Percentiles rank a stretch among this genome's conserved stretches.
phyloP scores from a whole-genome alignment of 805 yeast species.

The Metschnikowia dekortorum region DNA sequence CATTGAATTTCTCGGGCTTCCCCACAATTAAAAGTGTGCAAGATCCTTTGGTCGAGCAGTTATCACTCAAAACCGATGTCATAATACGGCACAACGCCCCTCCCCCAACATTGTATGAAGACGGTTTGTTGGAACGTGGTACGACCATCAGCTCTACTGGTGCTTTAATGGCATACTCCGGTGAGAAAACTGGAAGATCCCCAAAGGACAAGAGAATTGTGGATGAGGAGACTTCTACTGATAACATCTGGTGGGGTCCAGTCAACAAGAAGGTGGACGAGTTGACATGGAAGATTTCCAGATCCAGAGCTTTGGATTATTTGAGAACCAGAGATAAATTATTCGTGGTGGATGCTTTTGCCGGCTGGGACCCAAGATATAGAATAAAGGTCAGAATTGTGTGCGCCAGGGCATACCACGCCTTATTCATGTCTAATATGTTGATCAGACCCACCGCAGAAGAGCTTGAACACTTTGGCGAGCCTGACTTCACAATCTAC shows the following conservation, averaged over 20 bases:
- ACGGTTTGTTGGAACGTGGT: constrained; percentile 83
- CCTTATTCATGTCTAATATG: constrained; percentile 97
- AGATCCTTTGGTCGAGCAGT: constrained; percentile 40
- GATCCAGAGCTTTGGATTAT: constrained; percentile 95
- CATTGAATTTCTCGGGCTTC: constrained; percentile 36
- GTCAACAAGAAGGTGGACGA: constrained; percentile 93
- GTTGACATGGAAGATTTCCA: constrained; percentile 90
- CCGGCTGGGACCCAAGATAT: constrained; percentile 99
- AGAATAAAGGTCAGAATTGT: constrained; percentile 92
- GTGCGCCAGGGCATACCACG: constrained; percentile 98
- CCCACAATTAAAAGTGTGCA: constrained; percentile 36
- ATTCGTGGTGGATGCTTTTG: constrained; percentile 92
- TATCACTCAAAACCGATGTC: constrained; percentile 55
- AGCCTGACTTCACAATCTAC: constrained; percentile 97
- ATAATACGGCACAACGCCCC: constrained; percentile 86
- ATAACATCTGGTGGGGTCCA: constrained; percentile 98
- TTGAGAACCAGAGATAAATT: constrained; percentile 92
- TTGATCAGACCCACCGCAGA: constrained; percentile 89
- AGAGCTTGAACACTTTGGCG: constrained; percentile 86
- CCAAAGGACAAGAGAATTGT: constrained; percentile 98
- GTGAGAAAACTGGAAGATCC: constrained; percentile 94
- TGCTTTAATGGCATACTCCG: constrained; percentile 93
- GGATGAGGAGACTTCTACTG: constrained; percentile 80
- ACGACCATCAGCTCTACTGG: constrained; percentile 91
- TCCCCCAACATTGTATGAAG: constrained; percentile 89